Evolutionary conservation across 2,329 filamentous ascomycete species (phyloP), one percentile per base, ranked within the genome.

Genomic region (Thelonectria rubi): DNA sequence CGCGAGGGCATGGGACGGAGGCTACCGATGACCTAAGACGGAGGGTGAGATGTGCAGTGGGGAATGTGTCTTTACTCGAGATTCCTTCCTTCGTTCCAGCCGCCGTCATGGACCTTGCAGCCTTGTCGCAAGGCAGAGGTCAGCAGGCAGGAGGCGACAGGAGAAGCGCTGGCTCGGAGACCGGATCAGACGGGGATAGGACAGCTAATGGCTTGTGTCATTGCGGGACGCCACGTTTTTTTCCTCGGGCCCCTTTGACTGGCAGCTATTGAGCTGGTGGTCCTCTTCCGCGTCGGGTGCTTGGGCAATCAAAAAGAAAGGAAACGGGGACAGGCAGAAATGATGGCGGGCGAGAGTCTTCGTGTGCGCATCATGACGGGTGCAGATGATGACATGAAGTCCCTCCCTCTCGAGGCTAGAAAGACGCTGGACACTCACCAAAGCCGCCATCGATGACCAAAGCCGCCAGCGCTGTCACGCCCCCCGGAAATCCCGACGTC

Each of bases 391-490:
- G 17, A 24, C 50, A 53, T 20, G 18, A 21, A 30, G 39, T 5
- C 2, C 7, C 12, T n/a, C 34, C 2, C 10, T 37, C 34, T 30
- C 34, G 11, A 10, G 34, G 11, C 5, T 47, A 56, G 32, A 14
- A 43, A 15, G 30, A 40, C 51, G 32, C 46, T 45, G 24, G 46
- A 40, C 14, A 71, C 75, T 77, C 65, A 76, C 75, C 69, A 76
- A 70, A 57, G 75, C 75, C 67, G 75, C 75, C 75, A 76, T 76
- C 61, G 67, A 73, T 48, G 58, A 61, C 71, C 69, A 65, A 59
- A 30, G 7, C 65, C 63, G 67, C 58, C 63, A 66, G 63, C 59
- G 66, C 66, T 58, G 63, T 67, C 45, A 47, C 64, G 65, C 66
- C 65, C 65, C n/a, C 65, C 56, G 48, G 62, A 30, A 63, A 63